A percentile compares a stretch with the other conserved stretches of the same genome.
phyloP scores from a whole-genome alignment of 768 basidiomycete species.

The Tulasnella sp. region DNA sequence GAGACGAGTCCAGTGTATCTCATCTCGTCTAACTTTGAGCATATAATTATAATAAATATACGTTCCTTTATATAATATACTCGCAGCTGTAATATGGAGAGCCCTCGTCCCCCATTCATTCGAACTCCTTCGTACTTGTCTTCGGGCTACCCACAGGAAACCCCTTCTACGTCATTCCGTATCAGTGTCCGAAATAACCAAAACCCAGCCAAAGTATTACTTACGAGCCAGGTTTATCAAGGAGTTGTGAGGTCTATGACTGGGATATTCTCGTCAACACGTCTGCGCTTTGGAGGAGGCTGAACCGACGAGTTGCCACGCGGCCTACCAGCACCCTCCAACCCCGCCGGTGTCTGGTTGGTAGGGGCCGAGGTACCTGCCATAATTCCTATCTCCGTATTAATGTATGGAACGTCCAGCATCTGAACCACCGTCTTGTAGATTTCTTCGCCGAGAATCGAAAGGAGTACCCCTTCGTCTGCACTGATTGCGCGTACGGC shows the following conservation, averaged over 20 bases:
- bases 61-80: too few relatives aligned
- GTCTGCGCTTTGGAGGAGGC: neutral
- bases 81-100: too few relatives aligned
- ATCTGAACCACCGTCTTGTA: neutral
- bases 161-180: too few relatives aligned
- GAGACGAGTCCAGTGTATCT: neutral
- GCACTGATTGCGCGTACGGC: neutral
- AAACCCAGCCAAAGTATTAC: neutral
- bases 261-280: neutral
- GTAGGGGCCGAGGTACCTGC: too few relatives aligned
- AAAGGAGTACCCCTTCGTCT: neutral
- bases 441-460: neutral
- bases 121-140: too few relatives aligned
- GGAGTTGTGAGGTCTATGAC: neutral
- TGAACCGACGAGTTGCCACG: neutral
- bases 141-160: too few relatives aligned
- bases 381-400: neutral
- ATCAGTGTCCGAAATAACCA: neutral
- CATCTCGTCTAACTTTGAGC: too few relatives aligned
- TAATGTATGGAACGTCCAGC: slow-evolving; percentile 38
- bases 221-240: neutral
- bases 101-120: too few relatives aligned
- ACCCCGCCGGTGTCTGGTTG: neutral
- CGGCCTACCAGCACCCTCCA: neutral
- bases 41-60: too few relatives aligned